Evolutionary conservation across 805 yeast species (phyloP), one percentile per base, ranked within the genome.

Genomic region (Metschnikowia peoriensis): DNA sequence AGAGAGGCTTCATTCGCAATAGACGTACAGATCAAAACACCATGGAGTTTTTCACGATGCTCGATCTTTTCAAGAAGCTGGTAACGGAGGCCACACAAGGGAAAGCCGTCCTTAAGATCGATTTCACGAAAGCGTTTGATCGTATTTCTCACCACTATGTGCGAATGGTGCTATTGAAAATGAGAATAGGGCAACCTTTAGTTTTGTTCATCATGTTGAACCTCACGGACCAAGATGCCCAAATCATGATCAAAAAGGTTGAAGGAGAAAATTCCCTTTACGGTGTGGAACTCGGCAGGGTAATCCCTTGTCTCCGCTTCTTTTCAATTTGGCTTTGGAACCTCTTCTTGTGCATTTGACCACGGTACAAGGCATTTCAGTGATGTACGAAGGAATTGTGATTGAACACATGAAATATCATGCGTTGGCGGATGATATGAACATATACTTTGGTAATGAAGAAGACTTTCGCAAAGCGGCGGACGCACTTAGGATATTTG

Each of bases 351-450:
- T 11, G 22, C 46, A 42, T 22, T 28, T 50, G 9, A 22, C 38
- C 10, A 14, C 9, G n/a, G 6, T 41, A 6, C 17, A 14, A 12
- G 46, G 44, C 17, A 38, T 46, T 16, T 40, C 46, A 11, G 16
- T 46, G 28, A n/a, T 38, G 10, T 46, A 46, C 22, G 47, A 46
- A 7, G 28, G 32, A 15, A n/a, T 42, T 29, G 8, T 28, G 9
- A n/a, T 42, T 12, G 34, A 17, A 11, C n/a, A n/a, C 22, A 51
- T 51, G 41, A 46, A 43, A 17, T 42, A 38, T 16, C 50, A 43
- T 16, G 54, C 54, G n/a, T 51, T 47, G 7, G 51, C 51, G 17
- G 49, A 51, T 28, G 51, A 47, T 29, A 39, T 47, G 32, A 51
- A 39, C 35, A 32, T 47, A 8, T 47, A 47, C 16, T 22, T 47